Evolutionary conservation across 768 basidiomycete genomes (phyloP), one percentile per base, ranked within the genome.

Genomic region (Termitomyces sp.): DNA sequence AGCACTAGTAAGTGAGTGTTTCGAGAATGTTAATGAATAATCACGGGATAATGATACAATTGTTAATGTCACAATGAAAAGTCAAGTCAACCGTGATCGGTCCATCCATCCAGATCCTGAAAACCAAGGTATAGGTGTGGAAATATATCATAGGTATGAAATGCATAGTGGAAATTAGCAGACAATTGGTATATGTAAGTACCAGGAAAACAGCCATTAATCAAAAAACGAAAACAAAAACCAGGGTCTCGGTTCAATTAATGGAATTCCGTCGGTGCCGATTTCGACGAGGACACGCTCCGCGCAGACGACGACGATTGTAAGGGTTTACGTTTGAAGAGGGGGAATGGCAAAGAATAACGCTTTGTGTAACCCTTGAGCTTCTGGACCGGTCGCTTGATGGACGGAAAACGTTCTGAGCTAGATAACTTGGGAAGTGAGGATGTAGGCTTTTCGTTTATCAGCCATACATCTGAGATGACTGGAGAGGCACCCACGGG

Each of bases 401-500:
- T 62, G 38, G 72, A 70, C 40, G 73, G 73, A 20, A 72, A 71
- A 31, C 74, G 72, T 55, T 75, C 72, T 11, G 72, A 65, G 46
- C 32, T 12, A 12, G 72, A 68, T 15, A 75, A 67, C 58, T 75
- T 77, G 4, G 72, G 73, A 29, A 45, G 34, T 12, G 55, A 12
- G 11, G 31, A 56, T 71, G 36, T 31, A 6, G 25, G 14, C 12
- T 43, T 15, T 25, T 83, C 82, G 4, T 73, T 72, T 61, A 80
- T 74, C 57, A 79, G 72, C 84, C 83, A 84, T 65, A 82, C 77
- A 2, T 82, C 81, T 0, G 84, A 82, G 17, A 84, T 77, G 12
- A 65, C 60, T 40, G 52, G 25, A 47, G 57, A 59, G 8, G 52
- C 53, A 29, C 56, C 40, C 3, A 56, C 56, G 5, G 55, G 43